These are phyloP conservation scores for Schwanniomyces yamadae DNA, from an alignment of 805 yeast genomes.

Conservation along the genomic window DNA sequence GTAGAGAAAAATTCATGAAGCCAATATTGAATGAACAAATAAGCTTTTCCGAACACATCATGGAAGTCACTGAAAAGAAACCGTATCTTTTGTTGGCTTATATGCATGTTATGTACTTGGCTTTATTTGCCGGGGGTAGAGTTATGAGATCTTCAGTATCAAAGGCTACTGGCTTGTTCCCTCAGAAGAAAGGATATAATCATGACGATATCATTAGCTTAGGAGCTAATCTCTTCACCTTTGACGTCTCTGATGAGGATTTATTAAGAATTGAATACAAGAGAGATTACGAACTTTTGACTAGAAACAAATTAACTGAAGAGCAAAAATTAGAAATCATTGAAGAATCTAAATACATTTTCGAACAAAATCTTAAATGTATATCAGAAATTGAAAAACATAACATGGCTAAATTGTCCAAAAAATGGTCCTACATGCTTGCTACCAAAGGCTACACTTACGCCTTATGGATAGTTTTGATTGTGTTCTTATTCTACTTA, in stretches of 20 bases:
- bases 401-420: conserved; percentile 57
- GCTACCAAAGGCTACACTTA: conserved; percentile 53
- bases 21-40: conserved; percentile 65
- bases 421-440: conserved; percentile 53
- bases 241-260: conserved; percentile 68
- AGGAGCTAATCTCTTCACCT: conserved; percentile 72
- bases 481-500: conserved; percentile 33
- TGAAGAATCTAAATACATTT: conserved; percentile 64
- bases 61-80: conserved; percentile 50
- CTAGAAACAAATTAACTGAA: conserved; percentile 70
- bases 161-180: conserved; percentile 70
- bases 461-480: conserved; percentile 26
- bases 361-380: conserved; percentile 58
- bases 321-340: conserved; percentile 68
- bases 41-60: conserved; percentile 61
- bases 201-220: conserved; percentile 57
- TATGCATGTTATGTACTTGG: conserved; percentile 82
- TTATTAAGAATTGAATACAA: conserved; percentile 65
- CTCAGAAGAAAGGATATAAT: conserved; percentile 65
- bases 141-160: conserved; percentile 66
- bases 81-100: conserved; percentile 77
- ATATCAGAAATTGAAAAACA: conserved; percentile 66
- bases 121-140: conserved; percentile 83
- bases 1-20: conserved; percentile 49
- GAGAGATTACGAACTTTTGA: conserved; percentile 72